Percentiles rank a stretch among this genome's conserved stretches.
Evolutionary conservation across 495 filamentous ascomycete genomes (phyloP).

Genomic region (Neohortaea acidophila): DNA sequence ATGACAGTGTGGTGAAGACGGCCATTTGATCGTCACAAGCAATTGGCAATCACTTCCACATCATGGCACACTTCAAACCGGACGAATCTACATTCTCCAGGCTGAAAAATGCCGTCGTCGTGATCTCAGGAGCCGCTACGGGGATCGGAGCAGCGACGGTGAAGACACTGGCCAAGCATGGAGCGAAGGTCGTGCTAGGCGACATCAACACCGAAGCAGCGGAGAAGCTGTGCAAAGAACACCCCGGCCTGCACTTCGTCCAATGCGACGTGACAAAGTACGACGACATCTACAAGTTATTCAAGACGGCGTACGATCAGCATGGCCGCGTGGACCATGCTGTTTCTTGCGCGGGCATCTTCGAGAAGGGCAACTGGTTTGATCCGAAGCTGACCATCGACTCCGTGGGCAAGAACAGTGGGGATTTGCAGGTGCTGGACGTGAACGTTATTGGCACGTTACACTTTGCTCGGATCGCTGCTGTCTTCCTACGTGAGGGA

Average conservation of each 20-base stretch:
- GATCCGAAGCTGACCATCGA: slow-evolving; percentile 8
- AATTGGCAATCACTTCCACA: too few relatives aligned
- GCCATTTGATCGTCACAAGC: too few relatives aligned
- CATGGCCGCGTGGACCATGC: slow-evolving; percentile 12
- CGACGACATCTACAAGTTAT: slow-evolving; percentile 9
- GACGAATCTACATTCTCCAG: not conserved
- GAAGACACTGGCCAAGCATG: not conserved
- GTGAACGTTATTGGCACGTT: slow-evolving; percentile 10
- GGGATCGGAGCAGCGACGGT: slow-evolving; percentile 13
- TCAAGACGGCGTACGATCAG: slow-evolving; percentile 3
- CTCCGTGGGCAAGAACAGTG: not conserved
- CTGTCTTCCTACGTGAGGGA: slow-evolving; percentile 9
- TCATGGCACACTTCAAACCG: slow-evolving; percentile 4
- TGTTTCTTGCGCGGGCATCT: slow-evolving; percentile 10
- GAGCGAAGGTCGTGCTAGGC: slow-evolving; percentile 12
- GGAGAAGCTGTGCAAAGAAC: not conserved
- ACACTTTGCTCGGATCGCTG: slow-evolving; percentile 11
- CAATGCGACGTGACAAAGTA: slow-evolving; percentile 10
- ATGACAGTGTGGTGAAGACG: too few relatives aligned
- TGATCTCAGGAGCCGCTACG: slow-evolving; percentile 7
- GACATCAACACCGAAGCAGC: slow-evolving; percentile 6
- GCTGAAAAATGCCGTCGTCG: slow-evolving; percentile 10
- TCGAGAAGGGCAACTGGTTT: slow-evolving; percentile 1
- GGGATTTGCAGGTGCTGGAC: slow-evolving; percentile 4
- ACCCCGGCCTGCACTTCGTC: not conserved